Conservation (phyloP, 176 grass and related monocot genomes). For the Hsuehochloa calcarea region DNA sequence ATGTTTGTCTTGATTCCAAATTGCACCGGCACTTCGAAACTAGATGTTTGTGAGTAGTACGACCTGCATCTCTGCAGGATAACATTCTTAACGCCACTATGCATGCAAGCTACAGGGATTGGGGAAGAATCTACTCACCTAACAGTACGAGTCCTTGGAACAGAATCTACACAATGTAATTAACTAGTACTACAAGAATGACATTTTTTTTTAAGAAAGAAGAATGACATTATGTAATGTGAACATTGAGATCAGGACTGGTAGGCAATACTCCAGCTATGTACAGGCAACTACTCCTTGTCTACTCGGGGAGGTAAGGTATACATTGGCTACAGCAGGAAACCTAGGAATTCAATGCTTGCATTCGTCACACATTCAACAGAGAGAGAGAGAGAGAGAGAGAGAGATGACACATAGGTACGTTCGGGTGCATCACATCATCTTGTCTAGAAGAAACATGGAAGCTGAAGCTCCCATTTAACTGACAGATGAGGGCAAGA, state of each 20-base stretch:
- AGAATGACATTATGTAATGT: not conserved
- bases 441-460: slow-evolving; percentile 31
- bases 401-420: not conserved
- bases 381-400: slow-evolving; percentile 9
- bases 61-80: slow-evolving; percentile 17
- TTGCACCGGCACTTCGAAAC: slow-evolving; percentile 34
- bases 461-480: slow-evolving; percentile 18
- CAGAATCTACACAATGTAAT: no score
- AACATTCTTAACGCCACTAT: slow-evolving; percentile 44
- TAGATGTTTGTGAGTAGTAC: not conserved
- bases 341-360: slow-evolving; percentile 47
- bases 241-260: not conserved
- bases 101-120: no score
- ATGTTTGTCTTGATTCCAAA: slow-evolving; percentile 49
- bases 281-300: slow-evolving; percentile 34
- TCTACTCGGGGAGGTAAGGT: slow-evolving; percentile 20
- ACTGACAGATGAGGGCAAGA: not conserved
- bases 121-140: no score
- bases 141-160: no score
- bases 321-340: slow-evolving; percentile 37
- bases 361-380: slow-evolving; percentile 41
- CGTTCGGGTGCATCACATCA: slow-evolving; percentile 24
- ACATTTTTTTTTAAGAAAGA: no score
- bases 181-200: not conserved
- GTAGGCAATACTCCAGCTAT: not conserved